phyloP scores from a whole-genome alignment of 2,329 filamentous ascomycete genomes.

The Cadophora gregata region DNA sequence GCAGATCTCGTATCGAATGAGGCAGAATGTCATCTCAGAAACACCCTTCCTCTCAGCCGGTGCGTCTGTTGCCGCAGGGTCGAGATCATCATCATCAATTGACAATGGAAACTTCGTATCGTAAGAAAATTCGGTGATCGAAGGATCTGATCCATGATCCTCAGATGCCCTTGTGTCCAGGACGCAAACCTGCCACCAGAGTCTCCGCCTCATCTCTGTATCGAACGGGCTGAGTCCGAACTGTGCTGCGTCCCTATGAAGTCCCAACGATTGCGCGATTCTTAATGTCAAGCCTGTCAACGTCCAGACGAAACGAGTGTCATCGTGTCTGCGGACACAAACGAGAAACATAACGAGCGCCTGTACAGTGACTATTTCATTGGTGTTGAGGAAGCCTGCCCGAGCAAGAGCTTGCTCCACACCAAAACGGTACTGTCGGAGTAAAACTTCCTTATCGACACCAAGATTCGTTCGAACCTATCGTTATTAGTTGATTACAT shows the following conservation, averaged over 20 bases:
- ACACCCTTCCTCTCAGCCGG: conserved; percentile 40
- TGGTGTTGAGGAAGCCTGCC: conserved; percentile 59
- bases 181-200: conserved; percentile 67
- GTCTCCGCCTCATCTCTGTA: conserved; percentile 61
- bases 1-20: conserved; percentile 47
- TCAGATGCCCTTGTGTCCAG: conserved; percentile 66
- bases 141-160: conserved; percentile 67
- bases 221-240: conserved; percentile 63
- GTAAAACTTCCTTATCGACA: conserved; percentile 51
- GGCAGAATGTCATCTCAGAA: conserved; percentile 48
- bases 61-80: conserved; percentile 42
- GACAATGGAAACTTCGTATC: conserved; percentile 61
- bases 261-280: conserved; percentile 63
- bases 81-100: conserved; percentile 55
- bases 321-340: conserved; percentile 55
- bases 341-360: conserved; percentile 62
- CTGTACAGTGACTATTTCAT: conserved; percentile 60
- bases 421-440: conserved; percentile 57
- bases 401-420: conserved; percentile 60
- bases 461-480: conserved; percentile 46
- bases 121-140: conserved; percentile 61
- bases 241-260: conserved; percentile 63
- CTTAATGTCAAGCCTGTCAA: conserved; percentile 63
- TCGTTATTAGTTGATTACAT: conserved; percentile 19
- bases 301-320: conserved; percentile 56